Conservation (phyloP, 1,284 basidiomycete species). For the Pseudozyma flocculosa region DNA sequence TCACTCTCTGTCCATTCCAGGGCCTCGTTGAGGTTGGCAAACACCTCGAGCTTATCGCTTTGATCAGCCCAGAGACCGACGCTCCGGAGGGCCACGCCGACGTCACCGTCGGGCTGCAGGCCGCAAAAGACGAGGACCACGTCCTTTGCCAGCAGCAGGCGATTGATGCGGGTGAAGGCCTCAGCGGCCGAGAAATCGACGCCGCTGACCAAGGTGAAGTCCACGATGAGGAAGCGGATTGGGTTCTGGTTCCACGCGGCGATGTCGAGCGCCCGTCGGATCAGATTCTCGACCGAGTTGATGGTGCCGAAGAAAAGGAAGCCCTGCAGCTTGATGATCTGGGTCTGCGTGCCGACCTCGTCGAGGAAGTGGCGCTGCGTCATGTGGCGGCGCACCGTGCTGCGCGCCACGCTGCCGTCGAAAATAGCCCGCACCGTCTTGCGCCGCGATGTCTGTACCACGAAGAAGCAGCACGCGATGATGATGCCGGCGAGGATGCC, state of each 20-base stretch:
- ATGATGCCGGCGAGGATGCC: constrained; percentile 90
- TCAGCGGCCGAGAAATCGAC: constrained; percentile 94
- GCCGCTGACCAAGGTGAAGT: constrained; percentile 76
- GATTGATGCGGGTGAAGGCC: constrained; percentile 87
- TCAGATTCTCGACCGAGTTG: constrained; percentile 74
- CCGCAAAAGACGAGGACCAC: constrained; percentile 90
- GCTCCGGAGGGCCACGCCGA: constrained; percentile 46
- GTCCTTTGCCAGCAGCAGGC: constrained; percentile 73
- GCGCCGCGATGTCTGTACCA: constrained; percentile 82
- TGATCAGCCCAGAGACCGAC: constrained; percentile 70
- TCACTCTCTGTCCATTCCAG: constrained; percentile 72
- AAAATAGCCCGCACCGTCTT: constrained; percentile 53
- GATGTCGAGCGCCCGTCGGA: constrained; percentile 72
- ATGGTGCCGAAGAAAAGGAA: constrained; percentile 98
- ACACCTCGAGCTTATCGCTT: constrained; percentile 66
- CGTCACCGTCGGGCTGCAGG: constrained; percentile 58
- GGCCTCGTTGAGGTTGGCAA: constrained; percentile 81
- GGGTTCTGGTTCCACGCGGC: constrained; percentile 76
- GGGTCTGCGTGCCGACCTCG: constrained; percentile 87
- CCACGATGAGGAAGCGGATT: constrained; percentile 69
- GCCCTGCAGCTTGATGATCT: constrained; percentile 81
- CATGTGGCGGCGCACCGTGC: constrained; percentile 85
- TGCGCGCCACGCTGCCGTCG: constrained; percentile 62
- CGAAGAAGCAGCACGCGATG: constrained; percentile 92
- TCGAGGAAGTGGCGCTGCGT: constrained; percentile 85